Percentiles rank a stretch among this genome's conserved stretches.
Evolutionary conservation across 1,284 basidiomycete species (phyloP).

Genomic region (Prillingera fragicola): DNA sequence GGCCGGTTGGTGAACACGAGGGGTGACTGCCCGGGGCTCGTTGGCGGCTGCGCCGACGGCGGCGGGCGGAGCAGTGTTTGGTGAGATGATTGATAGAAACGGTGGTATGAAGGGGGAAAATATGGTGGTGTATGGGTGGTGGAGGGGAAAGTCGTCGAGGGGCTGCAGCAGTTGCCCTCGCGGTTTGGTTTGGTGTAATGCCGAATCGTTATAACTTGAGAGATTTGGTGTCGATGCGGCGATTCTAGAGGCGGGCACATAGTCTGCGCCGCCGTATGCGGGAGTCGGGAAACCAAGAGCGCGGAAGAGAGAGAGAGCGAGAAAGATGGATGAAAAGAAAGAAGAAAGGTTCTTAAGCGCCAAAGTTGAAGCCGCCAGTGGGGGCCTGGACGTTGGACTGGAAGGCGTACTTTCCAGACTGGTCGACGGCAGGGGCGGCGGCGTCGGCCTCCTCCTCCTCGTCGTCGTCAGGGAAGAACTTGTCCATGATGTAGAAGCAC

Average conservation of each 20-base stretch:
- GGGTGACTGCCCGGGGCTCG: no score
- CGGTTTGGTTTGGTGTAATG: constrained; percentile 2
- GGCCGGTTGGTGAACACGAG: no score
- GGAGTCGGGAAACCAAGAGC: no score
- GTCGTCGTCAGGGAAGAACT: constrained; percentile 48
- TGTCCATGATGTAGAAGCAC: constrained; percentile 98
- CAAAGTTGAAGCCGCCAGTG: constrained; percentile 92
- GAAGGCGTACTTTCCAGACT: constrained; percentile 79
- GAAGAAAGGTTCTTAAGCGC: constrained; percentile 16
- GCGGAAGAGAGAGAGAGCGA: not conserved
- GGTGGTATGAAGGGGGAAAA: no score
- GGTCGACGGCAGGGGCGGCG: constrained; percentile 74
- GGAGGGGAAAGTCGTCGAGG: constrained; percentile 3
- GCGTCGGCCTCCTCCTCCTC: constrained; percentile 60
- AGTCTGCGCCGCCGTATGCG: no score
- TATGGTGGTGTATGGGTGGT: not conserved
- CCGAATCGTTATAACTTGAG: constrained; percentile 15
- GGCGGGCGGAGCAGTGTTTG: no score
- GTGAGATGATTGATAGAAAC: no score
- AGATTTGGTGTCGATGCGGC: constrained; percentile 11
- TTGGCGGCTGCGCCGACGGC: no score
- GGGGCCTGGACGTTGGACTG: constrained; percentile 66
- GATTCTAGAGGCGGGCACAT: constrained; percentile 1
- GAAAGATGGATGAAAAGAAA: constrained; percentile 1
- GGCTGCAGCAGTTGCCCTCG: constrained; percentile 18